Percentiles rank a stretch among this genome's conserved stretches.
These are phyloP conservation scores for Diaporthe eres DNA, from an alignment of 2,329 filamentous ascomycete species.

Conservation along the genomic window DNA sequence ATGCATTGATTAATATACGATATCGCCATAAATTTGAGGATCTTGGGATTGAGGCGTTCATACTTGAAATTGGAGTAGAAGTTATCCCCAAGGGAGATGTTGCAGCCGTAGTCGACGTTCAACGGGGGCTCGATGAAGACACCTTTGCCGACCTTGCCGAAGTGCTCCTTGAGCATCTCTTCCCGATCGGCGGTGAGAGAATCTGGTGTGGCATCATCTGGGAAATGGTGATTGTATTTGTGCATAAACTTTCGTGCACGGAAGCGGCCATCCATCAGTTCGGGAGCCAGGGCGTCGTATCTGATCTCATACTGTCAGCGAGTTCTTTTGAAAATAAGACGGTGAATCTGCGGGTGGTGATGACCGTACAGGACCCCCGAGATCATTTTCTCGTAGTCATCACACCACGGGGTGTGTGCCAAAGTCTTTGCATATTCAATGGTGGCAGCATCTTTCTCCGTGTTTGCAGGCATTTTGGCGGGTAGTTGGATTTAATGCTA, in stretches of 20 bases:
- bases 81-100: constrained; percentile 72
- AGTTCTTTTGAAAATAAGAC: background rate
- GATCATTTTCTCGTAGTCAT: constrained; percentile 76
- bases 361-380: constrained; percentile 70
- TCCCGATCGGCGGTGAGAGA: constrained; percentile 57
- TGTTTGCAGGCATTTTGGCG: constrained; percentile 52
- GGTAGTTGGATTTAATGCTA: too few species aligned
- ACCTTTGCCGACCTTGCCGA: constrained; percentile 65
- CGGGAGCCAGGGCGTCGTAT: constrained; percentile 64
- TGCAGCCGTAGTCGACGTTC: constrained; percentile 76
- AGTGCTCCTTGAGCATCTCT: constrained; percentile 62
- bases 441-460: constrained; percentile 57
- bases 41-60: background rate
- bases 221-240: constrained; percentile 71
- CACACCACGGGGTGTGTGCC: constrained; percentile 67
- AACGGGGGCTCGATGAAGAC: constrained; percentile 73
- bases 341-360: background rate
- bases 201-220: constrained; percentile 59
- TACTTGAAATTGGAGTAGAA: constrained; percentile 75
- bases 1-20: constrained; percentile 51
- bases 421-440: constrained; percentile 63
- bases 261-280: constrained; percentile 65
- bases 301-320: constrained; percentile 49
- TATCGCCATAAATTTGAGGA: constrained; percentile 47
- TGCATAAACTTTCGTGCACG: constrained; percentile 68